phyloP scores from a whole-genome alignment of 352 stramenopile species.

The Phytopythium delawarense region DNA sequence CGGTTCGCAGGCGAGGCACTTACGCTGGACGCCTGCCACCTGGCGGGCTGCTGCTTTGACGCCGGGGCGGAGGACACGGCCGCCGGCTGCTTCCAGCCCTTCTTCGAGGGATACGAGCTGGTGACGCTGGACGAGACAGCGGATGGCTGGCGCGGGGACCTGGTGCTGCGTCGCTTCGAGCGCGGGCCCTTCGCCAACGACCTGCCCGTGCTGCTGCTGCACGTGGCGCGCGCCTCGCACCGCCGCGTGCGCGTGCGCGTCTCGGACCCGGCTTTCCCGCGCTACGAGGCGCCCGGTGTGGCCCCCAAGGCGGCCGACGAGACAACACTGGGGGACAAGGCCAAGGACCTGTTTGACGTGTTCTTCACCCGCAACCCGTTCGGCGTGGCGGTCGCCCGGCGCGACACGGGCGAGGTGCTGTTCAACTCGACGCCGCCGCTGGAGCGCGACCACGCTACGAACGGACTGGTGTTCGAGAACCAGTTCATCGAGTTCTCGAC shows the following conservation, averaged over 20 bases:
- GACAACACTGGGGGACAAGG: neutral
- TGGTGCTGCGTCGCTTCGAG: conserved; percentile 38
- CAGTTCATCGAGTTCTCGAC: conserved; percentile 88
- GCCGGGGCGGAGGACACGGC: conserved; percentile 16
- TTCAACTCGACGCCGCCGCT: conserved; percentile 81
- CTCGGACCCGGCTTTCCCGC: conserved; percentile 63
- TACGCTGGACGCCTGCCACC: conserved; percentile 28
- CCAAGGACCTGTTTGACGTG: conserved; percentile 33
- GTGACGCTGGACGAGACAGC: conserved; percentile 49
- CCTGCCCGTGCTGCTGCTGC: conserved; percentile 48
- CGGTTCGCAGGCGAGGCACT: conserved; percentile 34
- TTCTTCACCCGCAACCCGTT: conserved; percentile 69
- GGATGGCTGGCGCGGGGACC: conserved; percentile 46
- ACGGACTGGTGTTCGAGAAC: conserved; percentile 77
- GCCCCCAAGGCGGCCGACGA: conserved; percentile 2
- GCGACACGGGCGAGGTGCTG: conserved; percentile 50
- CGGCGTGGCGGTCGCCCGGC: conserved; percentile 60
- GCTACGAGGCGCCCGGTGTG: conserved; percentile 68
- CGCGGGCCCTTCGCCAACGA: conserved; percentile 79
- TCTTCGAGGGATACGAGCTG: conserved; percentile 66
- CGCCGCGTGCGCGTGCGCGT: conserved; percentile 70
- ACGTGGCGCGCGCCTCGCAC: conserved; percentile 50
- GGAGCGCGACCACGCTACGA: conserved; percentile 38
- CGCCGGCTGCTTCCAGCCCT: conserved; percentile 58
- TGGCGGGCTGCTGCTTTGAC: conserved; percentile 76